These are phyloP conservation scores for Jaapia argillacea DNA, from an alignment of 768 basidiomycete species.

Conservation along the genomic window DNA sequence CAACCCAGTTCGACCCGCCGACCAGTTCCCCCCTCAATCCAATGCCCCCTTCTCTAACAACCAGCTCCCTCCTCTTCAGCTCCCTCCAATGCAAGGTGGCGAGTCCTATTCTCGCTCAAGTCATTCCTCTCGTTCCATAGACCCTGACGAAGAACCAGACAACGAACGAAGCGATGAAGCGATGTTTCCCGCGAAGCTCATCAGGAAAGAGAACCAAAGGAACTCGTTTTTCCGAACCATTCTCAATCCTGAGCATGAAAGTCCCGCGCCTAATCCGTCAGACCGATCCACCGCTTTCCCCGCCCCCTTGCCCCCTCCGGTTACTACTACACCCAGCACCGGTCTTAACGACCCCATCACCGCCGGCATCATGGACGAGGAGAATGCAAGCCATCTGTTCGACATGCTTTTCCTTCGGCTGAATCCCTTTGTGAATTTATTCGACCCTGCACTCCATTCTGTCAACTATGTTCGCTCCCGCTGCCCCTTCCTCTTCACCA, in stretches of 20 bases:
- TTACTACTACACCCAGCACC: background rate
- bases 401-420: slow-evolving; percentile 74
- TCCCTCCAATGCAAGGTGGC: slow-evolving; percentile 16
- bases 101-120: slow-evolving; percentile 11
- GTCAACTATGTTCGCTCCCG: slow-evolving; percentile 67
- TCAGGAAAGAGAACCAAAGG: slow-evolving; percentile 57
- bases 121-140: slow-evolving; percentile 5
- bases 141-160: slow-evolving; percentile 60
- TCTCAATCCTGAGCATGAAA: slow-evolving; percentile 58
- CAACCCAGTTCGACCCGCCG: slow-evolving; percentile 18
- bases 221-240: slow-evolving; percentile 81
- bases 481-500: slow-evolving; percentile 79
- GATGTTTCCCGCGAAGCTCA: slow-evolving; percentile 67
- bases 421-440: slow-evolving; percentile 84
- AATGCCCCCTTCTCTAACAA: slow-evolving; percentile 30
- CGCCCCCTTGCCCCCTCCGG: slow-evolving; percentile 4
- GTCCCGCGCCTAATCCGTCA: slow-evolving; percentile 23
- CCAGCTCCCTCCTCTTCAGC: slow-evolving; percentile 39
- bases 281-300: slow-evolving; percentile 23
- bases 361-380: slow-evolving; percentile 59
- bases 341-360: slow-evolving; percentile 49
- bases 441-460: slow-evolving; percentile 82
- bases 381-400: slow-evolving; percentile 62
- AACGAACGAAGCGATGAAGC: slow-evolving; percentile 49
- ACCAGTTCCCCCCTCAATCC: slow-evolving; percentile 19